Percentiles rank a stretch among this genome's conserved stretches.
phyloP scores from a whole-genome alignment of 257 asterid species.

The Prunella vulgaris region DNA sequence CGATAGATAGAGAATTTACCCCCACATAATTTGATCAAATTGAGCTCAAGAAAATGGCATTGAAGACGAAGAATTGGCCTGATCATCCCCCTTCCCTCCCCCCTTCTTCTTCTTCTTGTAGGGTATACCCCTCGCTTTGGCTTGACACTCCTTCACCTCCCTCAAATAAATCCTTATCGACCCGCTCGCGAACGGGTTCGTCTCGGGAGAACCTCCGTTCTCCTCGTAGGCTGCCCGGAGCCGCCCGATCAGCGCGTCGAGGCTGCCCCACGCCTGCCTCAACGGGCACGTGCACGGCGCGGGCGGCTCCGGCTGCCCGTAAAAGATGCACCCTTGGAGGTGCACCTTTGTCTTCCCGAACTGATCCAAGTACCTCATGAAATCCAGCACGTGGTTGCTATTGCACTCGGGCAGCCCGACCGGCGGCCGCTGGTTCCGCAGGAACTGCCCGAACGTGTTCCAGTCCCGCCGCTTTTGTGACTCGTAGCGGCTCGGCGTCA shows the following conservation, averaged over 20 bases:
- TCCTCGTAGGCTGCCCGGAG: slow-evolving; percentile 82
- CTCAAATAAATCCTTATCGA: slow-evolving; percentile 59
- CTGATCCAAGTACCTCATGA: slow-evolving; percentile 62
- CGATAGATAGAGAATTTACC: slow-evolving; percentile 21
- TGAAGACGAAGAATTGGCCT: slow-evolving; percentile 50
- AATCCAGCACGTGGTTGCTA: slow-evolving; percentile 69
- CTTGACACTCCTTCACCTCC: slow-evolving; percentile 73
- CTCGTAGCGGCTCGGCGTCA: slow-evolving; percentile 57
- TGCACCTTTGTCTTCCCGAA: slow-evolving; percentile 76
- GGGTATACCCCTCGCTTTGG: slow-evolving; percentile 67
- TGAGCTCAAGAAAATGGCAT: slow-evolving; percentile 48
- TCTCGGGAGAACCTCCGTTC: slow-evolving; percentile 72
- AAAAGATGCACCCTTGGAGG: slow-evolving; percentile 64
- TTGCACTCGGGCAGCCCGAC: slow-evolving; percentile 55
- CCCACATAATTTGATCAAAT: not conserved
- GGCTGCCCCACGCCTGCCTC: slow-evolving; percentile 76
- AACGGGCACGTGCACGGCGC: slow-evolving; percentile 73
- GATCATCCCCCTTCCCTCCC: slow-evolving; percentile 25
- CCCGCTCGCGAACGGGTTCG: slow-evolving; percentile 66
- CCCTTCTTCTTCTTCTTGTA: slow-evolving; percentile 66
- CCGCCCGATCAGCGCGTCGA: slow-evolving; percentile 64
- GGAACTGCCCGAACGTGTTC: slow-evolving; percentile 81
- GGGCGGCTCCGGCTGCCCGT: slow-evolving; percentile 79
- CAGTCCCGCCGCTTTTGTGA: slow-evolving; percentile 59
- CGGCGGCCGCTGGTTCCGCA: slow-evolving; percentile 63